Conservation (phyloP, 164 flowering plant species). For the Umbilicus rupestris region DNA sequence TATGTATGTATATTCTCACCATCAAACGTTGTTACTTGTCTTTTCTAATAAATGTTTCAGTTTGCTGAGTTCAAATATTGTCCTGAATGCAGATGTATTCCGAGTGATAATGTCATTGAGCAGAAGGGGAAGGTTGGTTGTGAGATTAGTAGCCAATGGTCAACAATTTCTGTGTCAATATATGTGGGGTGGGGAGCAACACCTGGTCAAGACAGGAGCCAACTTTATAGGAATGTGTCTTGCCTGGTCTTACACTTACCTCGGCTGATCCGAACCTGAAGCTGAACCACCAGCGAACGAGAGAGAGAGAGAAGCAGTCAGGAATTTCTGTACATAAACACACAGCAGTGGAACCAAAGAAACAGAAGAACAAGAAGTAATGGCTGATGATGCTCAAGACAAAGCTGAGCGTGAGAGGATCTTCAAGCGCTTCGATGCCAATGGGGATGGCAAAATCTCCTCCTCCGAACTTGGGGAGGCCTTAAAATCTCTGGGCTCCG, state of each 20-base stretch:
- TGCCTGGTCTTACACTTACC: not conserved
- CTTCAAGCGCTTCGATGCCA: conserved; percentile 1
- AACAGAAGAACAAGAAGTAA: not conserved
- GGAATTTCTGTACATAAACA: not conserved
- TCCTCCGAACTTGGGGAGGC: not conserved
- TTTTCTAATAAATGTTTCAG: not conserved
- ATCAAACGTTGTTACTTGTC: no score
- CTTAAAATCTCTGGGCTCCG: not conserved
- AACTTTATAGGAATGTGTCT: not conserved
- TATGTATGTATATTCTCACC: no score
- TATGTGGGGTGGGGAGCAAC: no score
- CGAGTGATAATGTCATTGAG: conserved; percentile 83
- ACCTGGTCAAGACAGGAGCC: no score
- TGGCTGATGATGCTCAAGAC: conserved; percentile 6
- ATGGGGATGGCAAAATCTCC: not conserved
- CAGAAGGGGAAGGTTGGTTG: conserved; percentile 96
- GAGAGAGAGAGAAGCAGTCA: not conserved
- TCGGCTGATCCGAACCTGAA: conserved; percentile 4
- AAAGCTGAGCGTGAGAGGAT: not conserved
- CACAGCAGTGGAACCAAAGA: not conserved
- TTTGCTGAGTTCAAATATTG: not conserved
- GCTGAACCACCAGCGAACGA: not conserved
- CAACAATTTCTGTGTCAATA: no score
- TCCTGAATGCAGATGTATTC: conserved; percentile 51
- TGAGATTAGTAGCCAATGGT: conserved; percentile 91